Conservation (phyloP, 805 yeast species). For the Kazachstania viticola region DNA sequence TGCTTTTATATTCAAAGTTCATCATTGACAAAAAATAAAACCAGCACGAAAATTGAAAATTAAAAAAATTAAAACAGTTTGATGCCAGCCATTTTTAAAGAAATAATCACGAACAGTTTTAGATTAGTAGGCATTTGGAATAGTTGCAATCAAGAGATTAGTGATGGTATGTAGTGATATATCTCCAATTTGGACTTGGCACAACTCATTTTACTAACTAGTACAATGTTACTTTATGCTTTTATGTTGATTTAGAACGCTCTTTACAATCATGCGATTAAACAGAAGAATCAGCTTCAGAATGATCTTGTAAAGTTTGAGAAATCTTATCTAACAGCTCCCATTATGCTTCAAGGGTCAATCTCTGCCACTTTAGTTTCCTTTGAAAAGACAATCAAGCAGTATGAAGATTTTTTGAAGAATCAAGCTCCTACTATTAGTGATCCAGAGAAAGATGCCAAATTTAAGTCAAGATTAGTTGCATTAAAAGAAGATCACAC, state of each 20-base stretch:
- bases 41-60: no score
- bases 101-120: no score
- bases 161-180: not conserved
- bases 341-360: constrained; percentile 59
- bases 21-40: no score
- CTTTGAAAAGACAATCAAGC: constrained; percentile 63
- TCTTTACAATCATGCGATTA: constrained; percentile 78
- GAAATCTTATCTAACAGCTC: constrained; percentile 48
- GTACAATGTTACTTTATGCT: no score
- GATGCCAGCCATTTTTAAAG: no score
- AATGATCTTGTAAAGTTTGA: constrained; percentile 61
- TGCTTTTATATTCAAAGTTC: no score
- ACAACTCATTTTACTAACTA: not conserved
- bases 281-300: constrained; percentile 65
- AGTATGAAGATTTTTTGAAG: constrained; percentile 36
- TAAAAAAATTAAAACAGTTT: no score
- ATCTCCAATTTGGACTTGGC: not conserved
- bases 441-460: constrained; percentile 17
- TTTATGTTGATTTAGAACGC: no score
- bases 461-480: constrained; percentile 48
- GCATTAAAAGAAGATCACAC: constrained; percentile 37
- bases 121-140: no score
- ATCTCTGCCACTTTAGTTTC: constrained; percentile 54
- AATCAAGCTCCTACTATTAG: constrained; percentile 30
- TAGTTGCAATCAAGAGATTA: no score